Base-by-base conservation (phyloP, 768 basidiomycete species). In the Kwoniella pini region DNA sequence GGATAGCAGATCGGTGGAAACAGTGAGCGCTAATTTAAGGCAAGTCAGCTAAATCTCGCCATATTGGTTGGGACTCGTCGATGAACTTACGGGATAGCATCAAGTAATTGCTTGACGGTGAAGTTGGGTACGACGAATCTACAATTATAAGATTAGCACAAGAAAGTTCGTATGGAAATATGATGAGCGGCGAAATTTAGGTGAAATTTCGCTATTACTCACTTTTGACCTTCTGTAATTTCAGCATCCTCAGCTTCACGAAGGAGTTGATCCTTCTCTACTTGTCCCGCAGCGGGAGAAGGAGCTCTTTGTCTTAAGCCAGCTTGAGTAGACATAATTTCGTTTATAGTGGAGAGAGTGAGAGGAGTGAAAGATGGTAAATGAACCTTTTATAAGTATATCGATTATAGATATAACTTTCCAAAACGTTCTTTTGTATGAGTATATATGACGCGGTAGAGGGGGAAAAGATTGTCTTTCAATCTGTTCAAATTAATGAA, bases 1-100 rank as follows among this genome's bases (percentile, higher is more conserved):
- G 84, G 70, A 93, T 63, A 3, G 91, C 89, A 0, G 91, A 94
- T 62, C 95, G 89, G 81, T 94, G 83, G 80, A 87, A 91, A 82
- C 95, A 97, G 79, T 91, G 91, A 9, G 87, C 71, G 85, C 77
- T 78, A 60, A 21, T 1, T 19, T 33, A 11, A 27, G 13, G 1
- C 9, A 31, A 15, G 31, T 26, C 12, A 57, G 54, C 22, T 21
- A 10, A 33, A 26, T 4, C 3, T 30, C 33, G 39, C 15, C 28
- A 27, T 28, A 17, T 19, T 12, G 6, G 46, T 15, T 38, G 36
- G 6, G 12, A 19, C 27, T 40, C 38, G 28, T 17, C 19, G 43
- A 0, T 22, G 24, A 21, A 73, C 77, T 54, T 31, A 79, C 77
- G 93, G 93, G 74, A 96, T 93, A 17, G 83, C 85, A 45, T 84